phyloP scores from a whole-genome alignment of 2,329 filamentous ascomycete genomes.

The Teratosphaeria gauchensis region DNA sequence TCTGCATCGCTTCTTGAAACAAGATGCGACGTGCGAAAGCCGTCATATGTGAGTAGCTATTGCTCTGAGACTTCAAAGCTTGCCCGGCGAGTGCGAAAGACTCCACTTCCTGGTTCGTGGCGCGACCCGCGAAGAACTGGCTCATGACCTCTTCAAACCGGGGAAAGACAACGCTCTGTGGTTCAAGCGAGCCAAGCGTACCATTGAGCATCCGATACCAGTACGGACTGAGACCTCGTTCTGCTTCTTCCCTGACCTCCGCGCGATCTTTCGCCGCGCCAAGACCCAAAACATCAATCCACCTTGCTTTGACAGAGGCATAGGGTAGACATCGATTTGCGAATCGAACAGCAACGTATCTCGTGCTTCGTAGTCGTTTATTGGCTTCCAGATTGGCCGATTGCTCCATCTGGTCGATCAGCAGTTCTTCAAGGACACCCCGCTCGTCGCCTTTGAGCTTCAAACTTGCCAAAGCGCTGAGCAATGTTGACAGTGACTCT shows the following conservation, averaged over 20 bases:
- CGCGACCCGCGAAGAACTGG: slow-evolving; percentile 34
- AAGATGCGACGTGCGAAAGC: slow-evolving; percentile 43
- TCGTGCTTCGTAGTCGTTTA: slow-evolving; percentile 51
- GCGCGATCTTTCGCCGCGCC: slow-evolving; percentile 59
- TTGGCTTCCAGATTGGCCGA: slow-evolving; percentile 22
- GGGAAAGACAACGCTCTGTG: slow-evolving; percentile 29
- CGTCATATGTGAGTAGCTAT: slow-evolving; percentile 19
- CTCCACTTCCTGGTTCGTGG: slow-evolving; percentile 18
- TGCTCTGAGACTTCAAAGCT: slow-evolving; percentile 10
- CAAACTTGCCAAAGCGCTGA: slow-evolving; percentile 46
- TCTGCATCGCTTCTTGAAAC: slow-evolving; percentile 45
- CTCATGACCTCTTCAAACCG: slow-evolving; percentile 35
- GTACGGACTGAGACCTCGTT: slow-evolving; percentile 73
- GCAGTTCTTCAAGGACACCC: slow-evolving; percentile 43
- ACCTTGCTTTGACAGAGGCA: slow-evolving; percentile 66
- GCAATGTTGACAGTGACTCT: slow-evolving; percentile 69
- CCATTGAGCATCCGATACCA: slow-evolving; percentile 57
- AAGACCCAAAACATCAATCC: slow-evolving; percentile 79
- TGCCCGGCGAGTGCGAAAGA: slow-evolving; percentile 12
- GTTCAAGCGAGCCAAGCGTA: slow-evolving; percentile 15
- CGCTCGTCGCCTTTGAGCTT: slow-evolving; percentile 34
- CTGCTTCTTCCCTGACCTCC: slow-evolving; percentile 82
- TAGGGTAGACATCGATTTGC: slow-evolving; percentile 82
- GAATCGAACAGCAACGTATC: slow-evolving; percentile 77
- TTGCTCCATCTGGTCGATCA: slow-evolving; percentile 50